Percentiles rank a stretch among this genome's conserved stretches.
Evolutionary conservation across 345 rosid species (phyloP).

Genomic region (Xanthoceras sorbifolium): DNA sequence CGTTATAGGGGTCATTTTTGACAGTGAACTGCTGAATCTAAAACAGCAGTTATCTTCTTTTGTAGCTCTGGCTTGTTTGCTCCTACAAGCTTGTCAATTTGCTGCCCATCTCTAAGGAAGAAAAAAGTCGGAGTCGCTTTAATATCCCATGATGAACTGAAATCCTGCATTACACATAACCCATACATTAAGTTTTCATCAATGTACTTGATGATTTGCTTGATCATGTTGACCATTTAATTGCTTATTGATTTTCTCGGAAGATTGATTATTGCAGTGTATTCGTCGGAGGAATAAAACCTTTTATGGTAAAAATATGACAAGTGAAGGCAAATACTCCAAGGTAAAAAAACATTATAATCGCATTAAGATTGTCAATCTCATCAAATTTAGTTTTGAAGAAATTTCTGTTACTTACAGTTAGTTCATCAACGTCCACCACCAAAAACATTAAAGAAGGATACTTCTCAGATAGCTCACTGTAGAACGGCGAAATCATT

Average conservation of each 20-base stretch:
- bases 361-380: background rate
- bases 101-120: conserved; percentile 81
- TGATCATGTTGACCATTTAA: background rate
- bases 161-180: conserved; percentile 49
- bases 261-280: background rate
- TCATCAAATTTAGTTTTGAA: background rate
- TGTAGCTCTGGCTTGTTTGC: conserved; percentile 84
- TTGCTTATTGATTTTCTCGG: background rate
- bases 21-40: conserved; percentile 36
- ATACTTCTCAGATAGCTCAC: conserved; percentile 73
- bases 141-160: conserved; percentile 84
- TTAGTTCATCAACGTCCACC: conserved; percentile 81
- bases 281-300: background rate
- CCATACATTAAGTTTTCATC: background rate
- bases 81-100: conserved; percentile 82
- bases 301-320: background rate
- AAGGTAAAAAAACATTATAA: background rate
- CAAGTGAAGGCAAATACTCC: background rate
- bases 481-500: conserved; percentile 62
- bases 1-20: background rate
- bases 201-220: background rate
- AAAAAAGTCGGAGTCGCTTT: conserved; percentile 91
- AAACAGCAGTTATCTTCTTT: conserved; percentile 57
- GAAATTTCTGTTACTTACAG: conserved; percentile 46
- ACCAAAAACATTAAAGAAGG: conserved; percentile 67